A percentile compares a stretch with the other conserved stretches of the same genome.
Evolutionary conservation across 2,329 filamentous ascomycete species (phyloP).

Genomic region (Ophiostoma sp.): DNA sequence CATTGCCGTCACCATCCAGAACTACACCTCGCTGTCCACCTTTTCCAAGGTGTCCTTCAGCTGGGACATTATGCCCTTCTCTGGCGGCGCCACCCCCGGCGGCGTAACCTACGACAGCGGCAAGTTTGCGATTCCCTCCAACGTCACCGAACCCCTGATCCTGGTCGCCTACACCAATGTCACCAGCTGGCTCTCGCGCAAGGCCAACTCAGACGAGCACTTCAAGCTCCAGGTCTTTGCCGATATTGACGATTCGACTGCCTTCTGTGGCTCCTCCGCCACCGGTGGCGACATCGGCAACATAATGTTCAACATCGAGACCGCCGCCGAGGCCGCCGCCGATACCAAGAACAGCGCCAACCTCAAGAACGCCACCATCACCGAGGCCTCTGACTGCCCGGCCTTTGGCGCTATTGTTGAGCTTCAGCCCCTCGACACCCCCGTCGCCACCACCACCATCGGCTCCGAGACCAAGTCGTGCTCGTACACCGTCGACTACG

Average conservation of each 20-base stretch:
- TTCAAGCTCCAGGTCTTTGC: slow-evolving; percentile 13
- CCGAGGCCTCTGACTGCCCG: slow-evolving; percentile 18
- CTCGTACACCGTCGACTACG: not conserved
- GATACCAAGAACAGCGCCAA: not conserved
- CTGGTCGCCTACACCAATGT: slow-evolving; percentile 20
- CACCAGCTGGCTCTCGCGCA: slow-evolving; percentile 15
- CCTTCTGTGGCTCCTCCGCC: not conserved
- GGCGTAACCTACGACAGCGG: slow-evolving; percentile 9
- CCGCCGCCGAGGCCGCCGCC: not conserved
- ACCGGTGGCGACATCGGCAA: not conserved
- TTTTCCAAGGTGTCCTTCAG: not conserved
- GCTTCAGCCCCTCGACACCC: not conserved
- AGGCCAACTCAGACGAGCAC: not conserved
- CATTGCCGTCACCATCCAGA: slow-evolving; percentile 19
- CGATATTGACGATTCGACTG: not conserved
- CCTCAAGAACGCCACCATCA: slow-evolving; percentile 13
- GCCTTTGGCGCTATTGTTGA: slow-evolving; percentile 15
- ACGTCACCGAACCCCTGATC: not conserved
- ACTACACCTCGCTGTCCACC: slow-evolving; percentile 5
- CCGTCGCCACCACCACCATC: slow-evolving; percentile 1
- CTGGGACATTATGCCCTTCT: slow-evolving; percentile 16
- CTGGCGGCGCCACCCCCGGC: not conserved
- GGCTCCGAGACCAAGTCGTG: not conserved
- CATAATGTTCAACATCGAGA: slow-evolving; percentile 17
- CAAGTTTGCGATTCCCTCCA: not conserved